Evolutionary conservation across 805 yeast species (phyloP), one percentile per base, ranked within the genome.

Genomic region (Wickerhamiella nectarea): DNA sequence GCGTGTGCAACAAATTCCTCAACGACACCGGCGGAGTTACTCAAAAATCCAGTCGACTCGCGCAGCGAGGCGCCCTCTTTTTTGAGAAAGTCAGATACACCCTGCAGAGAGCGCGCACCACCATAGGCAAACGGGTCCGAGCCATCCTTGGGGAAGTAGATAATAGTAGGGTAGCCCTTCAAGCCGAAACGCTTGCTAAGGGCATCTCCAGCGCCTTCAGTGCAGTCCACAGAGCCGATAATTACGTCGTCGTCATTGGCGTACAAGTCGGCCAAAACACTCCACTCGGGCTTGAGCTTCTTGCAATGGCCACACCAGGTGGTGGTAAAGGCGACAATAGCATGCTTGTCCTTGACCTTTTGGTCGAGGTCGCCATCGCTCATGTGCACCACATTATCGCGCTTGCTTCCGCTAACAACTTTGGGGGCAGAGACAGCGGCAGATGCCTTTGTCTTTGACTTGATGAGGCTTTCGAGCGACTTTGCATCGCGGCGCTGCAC

Each of bases 221-320:
- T 67, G 37, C 71, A 64, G 45, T 70, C 71, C 12, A 75, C 72
- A 44, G 65, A 65, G 48, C 58, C 78, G 48, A 70, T 66, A 22
- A 66, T 47, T 25, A 73, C 49, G 29, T 56, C 59, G 22, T 60
- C 65, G 15, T 61, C 69, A 17, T 51, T 52, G 36, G 61, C 68
- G 37, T 71, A 70, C 2, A 69, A 60, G n/a, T 60, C 55, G 4
- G 81, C 78, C 41, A 76, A 59, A 40, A 60, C 48, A 36, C 66
- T 70, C 64, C 74, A 73, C 8, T 57, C 59, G 2, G 80, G 79
- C 46, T 66, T 63, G 51, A 77, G 60, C 15, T 62, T 58, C 57
- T 71, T 66, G 61, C 83, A 77, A 54, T 72, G 69, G 17, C 65
- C 69, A 56, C 83, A 76, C 78, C 80, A 72, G 15, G 77, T 74